A percentile compares a stretch with the other conserved stretches of the same genome.
Evolutionary conservation across 2,329 filamentous ascomycete species (phyloP).

Genomic region (Aschersonia sp.): DNA sequence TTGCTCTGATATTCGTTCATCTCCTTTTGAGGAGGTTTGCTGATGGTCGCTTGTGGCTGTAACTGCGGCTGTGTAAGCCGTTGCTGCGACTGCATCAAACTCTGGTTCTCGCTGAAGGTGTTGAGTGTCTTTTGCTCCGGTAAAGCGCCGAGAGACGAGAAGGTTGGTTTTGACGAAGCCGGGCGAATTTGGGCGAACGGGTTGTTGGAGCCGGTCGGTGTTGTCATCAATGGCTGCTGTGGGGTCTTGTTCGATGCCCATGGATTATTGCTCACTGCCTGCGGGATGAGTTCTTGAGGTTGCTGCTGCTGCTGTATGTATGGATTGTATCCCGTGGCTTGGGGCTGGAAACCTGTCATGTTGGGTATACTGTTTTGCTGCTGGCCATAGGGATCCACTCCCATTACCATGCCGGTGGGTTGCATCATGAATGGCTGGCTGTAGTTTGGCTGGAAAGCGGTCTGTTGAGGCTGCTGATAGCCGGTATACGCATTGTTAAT

Average conservation of each 20-base stretch:
- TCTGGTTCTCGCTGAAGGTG: conserved; percentile 33
- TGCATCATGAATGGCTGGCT: conserved; percentile 55
- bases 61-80: conserved; percentile 27
- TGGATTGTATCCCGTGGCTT: conserved; percentile 40
- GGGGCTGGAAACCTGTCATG: conserved; percentile 31
- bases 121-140: conserved; percentile 72
- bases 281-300: conserved; percentile 43
- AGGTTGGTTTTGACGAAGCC: conserved; percentile 37
- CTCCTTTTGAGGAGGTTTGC: conserved; percentile 31
- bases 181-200: conserved; percentile 75
- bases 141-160: conserved; percentile 60
- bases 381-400: conserved; percentile 55
- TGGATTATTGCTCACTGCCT: conserved; percentile 84
- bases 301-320: conserved; percentile 28
- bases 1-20: conserved; percentile 53
- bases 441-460: conserved; percentile 44
- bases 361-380: conserved; percentile 14
- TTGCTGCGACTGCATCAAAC: conserved; percentile 27
- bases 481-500: conserved; percentile 42
- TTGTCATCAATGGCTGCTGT: conserved; percentile 53
- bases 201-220: conserved; percentile 93
- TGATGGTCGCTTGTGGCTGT: conserved; percentile 15
- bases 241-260: conserved; percentile 58
- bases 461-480: conserved; percentile 30
- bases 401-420: conserved; percentile 43